Evolutionary conservation across 768 basidiomycete species (phyloP).

Genomic region (Termitomyces heimii): DNA sequence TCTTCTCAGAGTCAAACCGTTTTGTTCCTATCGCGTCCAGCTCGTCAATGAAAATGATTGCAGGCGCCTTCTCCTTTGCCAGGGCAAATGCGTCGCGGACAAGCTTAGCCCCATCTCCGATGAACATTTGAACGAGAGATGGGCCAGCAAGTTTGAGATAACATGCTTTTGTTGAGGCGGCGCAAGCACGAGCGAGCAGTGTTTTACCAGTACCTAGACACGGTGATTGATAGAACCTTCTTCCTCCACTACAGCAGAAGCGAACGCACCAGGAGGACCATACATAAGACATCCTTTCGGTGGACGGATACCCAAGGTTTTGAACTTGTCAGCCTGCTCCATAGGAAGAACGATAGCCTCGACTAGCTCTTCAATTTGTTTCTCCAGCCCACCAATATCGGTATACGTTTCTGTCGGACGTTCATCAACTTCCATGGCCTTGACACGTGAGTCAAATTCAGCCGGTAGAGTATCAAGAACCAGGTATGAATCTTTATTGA

Average conservation of each 20-base stretch:
- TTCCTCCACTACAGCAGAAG: background rate
- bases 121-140: conserved; percentile 99
- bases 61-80: conserved; percentile 96
- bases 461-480: conserved; percentile 93
- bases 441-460: conserved; percentile 97
- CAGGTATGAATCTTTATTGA: conserved; percentile 99
- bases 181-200: conserved; percentile 93
- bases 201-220: conserved; percentile 87
- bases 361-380: conserved; percentile 97
- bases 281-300: conserved; percentile 99
- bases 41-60: conserved; percentile 99
- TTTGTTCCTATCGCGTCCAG: conserved; percentile 99
- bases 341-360: conserved; percentile 98
- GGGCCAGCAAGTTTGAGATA: conserved; percentile 98
- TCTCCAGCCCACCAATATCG: conserved; percentile 96
- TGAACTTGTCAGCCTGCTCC: conserved; percentile 98
- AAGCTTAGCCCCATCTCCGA: conserved; percentile 98
- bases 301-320: conserved; percentile 94
- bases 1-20: conserved; percentile 98
- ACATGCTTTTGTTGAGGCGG: conserved; percentile 96
- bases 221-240: conserved; percentile 1
- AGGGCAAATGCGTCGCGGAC: conserved; percentile 98
- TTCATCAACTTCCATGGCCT: conserved; percentile 99
- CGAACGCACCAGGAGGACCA: conserved; percentile 79
- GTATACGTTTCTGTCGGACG: conserved; percentile 96